Evolutionary conservation across 2,329 filamentous ascomycete genomes (phyloP).

Genomic region (Botrytis cinerea): DNA sequence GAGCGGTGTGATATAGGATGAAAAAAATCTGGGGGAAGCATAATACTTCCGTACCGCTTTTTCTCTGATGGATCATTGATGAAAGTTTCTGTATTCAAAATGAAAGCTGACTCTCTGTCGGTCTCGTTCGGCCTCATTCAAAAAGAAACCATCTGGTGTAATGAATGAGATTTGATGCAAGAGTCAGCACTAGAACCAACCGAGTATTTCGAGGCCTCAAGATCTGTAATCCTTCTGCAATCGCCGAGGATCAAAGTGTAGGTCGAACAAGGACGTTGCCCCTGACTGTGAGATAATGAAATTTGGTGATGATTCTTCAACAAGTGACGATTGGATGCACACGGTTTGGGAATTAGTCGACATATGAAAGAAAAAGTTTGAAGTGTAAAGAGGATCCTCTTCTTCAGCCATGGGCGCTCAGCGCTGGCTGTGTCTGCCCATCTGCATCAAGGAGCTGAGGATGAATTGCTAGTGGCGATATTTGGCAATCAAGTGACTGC

Average conservation of each 20-base stretch:
- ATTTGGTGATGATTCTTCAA: background rate
- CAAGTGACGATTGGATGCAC: background rate
- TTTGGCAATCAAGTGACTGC: constrained; percentile 9
- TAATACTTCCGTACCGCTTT: constrained; percentile 2
- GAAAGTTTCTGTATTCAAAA: constrained; percentile 1
- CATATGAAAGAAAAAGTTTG: background rate
- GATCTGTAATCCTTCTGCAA: background rate
- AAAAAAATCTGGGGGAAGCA: constrained; percentile 1
- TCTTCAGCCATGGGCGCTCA: background rate
- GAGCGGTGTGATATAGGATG: constrained; percentile 19
- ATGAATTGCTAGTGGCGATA: background rate
- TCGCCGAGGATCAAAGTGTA: background rate
- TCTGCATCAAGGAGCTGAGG: background rate
- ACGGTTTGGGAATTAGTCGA: background rate
- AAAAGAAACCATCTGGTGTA: background rate
- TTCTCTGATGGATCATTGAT: background rate
- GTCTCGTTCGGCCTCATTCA: constrained; percentile 10
- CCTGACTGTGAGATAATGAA: background rate
- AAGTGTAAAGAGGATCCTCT: background rate
- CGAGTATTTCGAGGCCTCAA: background rate
- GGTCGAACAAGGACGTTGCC: background rate
- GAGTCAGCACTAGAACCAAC: constrained; percentile 3
- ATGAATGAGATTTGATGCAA: background rate
- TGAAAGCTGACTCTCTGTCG: constrained; percentile 9
- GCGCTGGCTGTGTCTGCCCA: background rate